Base-by-base conservation (phyloP, 805 yeast species). In the Zygosaccharomyces lentus region DNA sequence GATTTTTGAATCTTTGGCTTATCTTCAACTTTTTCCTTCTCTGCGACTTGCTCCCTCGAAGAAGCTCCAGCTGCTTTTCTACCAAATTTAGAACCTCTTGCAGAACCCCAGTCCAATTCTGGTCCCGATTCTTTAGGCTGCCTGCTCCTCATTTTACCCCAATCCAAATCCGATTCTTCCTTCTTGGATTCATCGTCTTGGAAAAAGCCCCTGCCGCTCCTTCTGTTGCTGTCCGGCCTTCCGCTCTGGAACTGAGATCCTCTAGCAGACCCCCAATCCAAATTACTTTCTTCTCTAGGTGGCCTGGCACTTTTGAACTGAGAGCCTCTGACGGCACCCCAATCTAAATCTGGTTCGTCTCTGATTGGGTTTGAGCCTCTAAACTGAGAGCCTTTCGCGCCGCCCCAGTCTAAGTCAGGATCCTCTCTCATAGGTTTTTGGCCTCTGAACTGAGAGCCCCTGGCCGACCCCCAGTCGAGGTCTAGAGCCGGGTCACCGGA, bases 341-440 rank as follows among this genome's bases (percentile, higher is more conserved):
- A 60, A 39, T 52, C 67, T 54, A 58, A 56, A 45, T 53, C 61
- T 46, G 61, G 66, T 58, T 48, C 73, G 51, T 54, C 75, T 44
- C 68, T 61, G 47, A 62, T 60, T 48, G 54, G 56, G 53, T 52
- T 59, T 63, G 52, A 38, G 25, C 47, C 50, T 12, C 47, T 44
- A 50, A 49, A 57, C 34, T 55, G 66, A 23, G 65, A 59, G 35
- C 69, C 71, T 70, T 76, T 71, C 46, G 69, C 73, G 42, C 64
- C 58, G 51, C 73, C 69, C 82, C 87, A 81, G 65, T 84, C 87
- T 44, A 80, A 66, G 26, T 78, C 78, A 38, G 79, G 78, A 57
- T 74, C 81, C 55, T 73, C 78, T 50, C 51, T 50, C 55, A 57
- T 50, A 37, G 66, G 66, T 34, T 65, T 68, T 34, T 50, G 37